Evolutionary conservation across 192 early-diverging fungal genomes (phyloP), one percentile per base, ranked within the genome.

Genomic region (Rhizoclosmatium sp.): DNA sequence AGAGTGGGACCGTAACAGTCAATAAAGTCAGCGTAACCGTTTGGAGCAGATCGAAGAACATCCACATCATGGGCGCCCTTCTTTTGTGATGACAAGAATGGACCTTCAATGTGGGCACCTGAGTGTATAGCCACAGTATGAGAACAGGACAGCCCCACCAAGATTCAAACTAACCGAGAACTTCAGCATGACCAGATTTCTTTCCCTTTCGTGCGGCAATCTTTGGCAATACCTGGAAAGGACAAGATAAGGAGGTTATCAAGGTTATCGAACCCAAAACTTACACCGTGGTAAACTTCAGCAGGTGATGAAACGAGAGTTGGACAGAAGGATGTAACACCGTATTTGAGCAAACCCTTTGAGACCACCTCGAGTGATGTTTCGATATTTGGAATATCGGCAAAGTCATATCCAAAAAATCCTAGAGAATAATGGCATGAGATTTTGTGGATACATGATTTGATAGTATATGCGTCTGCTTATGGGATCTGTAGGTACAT

Each of bases 261-360:
- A 58, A 58, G 31, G 31, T 31, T 31, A 31, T 31, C 31, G 31
- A 31, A 31, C 31, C 31, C 31, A 31, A 31, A 31, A 69, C 59
- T 44, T 60, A 71, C 69, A 14, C 7, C 88, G 73, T 87, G 85
- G 79, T 95, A 95, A 23, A 94, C 87, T 60, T 92, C 89, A 0
- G 91, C 86, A 0, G 83, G 81, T 31, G 94, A 95, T 73, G 88
- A 92, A 69, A 95, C 92, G 4, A 94, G 85, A 19, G 94, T 95
- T 2, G 93, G 94, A 78, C 92, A 92, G 82, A 92, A 95, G 47
- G 93, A 86, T 3, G 94, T 95, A 47, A 92, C 93, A 9, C 94
- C 94, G 66, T 92, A 91, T 65, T 92, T 88, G 48, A 95, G 85
- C 48, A 95, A 79, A 1, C 92, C 92, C 60, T 89, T 92, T 69